These are phyloP conservation scores for Anaeramoeba flamelloides DNA, from an alignment of 78 protist genomes.

Conservation along the genomic window DNA sequence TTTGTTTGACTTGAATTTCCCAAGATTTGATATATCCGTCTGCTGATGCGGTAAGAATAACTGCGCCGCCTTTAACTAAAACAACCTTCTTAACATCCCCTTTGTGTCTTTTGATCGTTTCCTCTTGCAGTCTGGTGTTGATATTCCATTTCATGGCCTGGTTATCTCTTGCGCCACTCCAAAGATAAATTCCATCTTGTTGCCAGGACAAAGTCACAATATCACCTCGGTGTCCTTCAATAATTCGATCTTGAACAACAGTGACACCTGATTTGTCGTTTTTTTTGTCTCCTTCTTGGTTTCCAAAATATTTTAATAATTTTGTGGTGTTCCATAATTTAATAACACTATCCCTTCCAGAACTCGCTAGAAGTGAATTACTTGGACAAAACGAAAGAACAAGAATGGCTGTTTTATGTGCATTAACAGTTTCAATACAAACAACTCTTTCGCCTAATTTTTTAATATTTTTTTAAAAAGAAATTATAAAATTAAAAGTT, in stretches of 20 bases:
- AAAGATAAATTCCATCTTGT: neutral
- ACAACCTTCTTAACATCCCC: neutral
- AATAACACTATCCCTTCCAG: neutral
- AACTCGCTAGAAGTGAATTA: neutral
- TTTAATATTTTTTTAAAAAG: no score
- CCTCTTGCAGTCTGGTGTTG: neutral
- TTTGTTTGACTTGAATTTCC: neutral
- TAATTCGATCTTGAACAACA: neutral
- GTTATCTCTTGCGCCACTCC: slow-evolving; percentile 1
- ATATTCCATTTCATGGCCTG: neutral
- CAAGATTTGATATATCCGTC: neutral
- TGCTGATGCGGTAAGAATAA: neutral
- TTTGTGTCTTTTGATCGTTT: neutral
- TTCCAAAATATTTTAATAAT: neutral
- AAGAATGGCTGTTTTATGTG: neutral
- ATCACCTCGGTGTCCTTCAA: neutral
- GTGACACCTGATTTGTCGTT: neutral
- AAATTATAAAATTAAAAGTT: no score
- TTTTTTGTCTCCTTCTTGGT: neutral
- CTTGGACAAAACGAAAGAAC: neutral
- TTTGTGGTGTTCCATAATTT: neutral
- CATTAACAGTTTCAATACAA: neutral
- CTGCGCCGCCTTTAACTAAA: neutral
- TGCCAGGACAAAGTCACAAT: neutral
- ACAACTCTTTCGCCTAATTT: neutral